Evolutionary conservation across 1,284 basidiomycete species (phyloP).

Genomic region (Ceratobasidium sp.): DNA sequence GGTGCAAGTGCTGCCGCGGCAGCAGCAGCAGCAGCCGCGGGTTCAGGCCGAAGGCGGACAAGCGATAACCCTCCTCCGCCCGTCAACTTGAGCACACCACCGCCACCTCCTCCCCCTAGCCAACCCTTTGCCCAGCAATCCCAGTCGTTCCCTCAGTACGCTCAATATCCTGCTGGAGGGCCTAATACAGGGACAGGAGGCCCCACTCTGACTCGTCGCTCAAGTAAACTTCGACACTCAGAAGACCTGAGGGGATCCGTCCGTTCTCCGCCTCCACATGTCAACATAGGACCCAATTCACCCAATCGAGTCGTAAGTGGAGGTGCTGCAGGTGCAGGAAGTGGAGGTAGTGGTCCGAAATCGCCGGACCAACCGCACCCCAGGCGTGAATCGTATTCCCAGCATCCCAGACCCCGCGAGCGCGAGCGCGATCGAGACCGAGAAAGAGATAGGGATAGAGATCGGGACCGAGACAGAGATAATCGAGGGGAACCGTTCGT

Average conservation of each 20-base stretch:
- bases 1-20: not conserved
- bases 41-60: constrained; percentile 6
- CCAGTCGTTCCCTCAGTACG: constrained; percentile 29
- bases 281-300: constrained; percentile 11
- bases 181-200: not conserved
- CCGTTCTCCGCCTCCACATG: constrained; percentile 13
- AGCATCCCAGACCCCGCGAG: constrained; percentile 19
- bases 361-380: constrained; percentile 10
- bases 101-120: constrained; percentile 13
- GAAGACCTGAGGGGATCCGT: constrained; percentile 29
- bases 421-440: constrained; percentile 18
- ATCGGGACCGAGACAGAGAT: constrained; percentile 19
- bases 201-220: constrained; percentile 10
- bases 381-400: constrained; percentile 19
- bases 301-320: constrained; percentile 17
- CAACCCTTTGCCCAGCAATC: constrained; percentile 27
- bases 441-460: constrained; percentile 13
- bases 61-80: constrained; percentile 25
- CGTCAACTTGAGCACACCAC: constrained; percentile 8
- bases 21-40: not conserved
- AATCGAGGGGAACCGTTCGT: constrained; percentile 22
- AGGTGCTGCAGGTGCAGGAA: constrained; percentile 2
- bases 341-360: constrained; percentile 4
- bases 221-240: constrained; percentile 29
- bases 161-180: constrained; percentile 11